Conservation (phyloP, 1,139 yeast genomes). For the Groenewaldozyma sp. region DNA sequence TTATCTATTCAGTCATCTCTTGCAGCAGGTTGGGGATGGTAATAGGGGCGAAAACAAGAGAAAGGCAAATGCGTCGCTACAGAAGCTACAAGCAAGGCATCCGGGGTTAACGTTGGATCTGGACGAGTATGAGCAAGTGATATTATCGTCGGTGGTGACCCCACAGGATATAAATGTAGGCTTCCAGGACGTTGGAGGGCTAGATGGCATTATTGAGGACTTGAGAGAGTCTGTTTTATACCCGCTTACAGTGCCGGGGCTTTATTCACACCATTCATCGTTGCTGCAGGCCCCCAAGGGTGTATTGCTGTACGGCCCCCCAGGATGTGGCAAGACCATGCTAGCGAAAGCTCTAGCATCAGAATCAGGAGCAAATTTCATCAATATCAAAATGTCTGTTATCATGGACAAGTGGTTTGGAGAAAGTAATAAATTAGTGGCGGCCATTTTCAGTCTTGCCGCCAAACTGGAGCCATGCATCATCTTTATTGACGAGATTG, state of each 20-base stretch:
- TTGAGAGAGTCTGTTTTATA: slow-evolving; percentile 78
- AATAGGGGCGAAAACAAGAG: slow-evolving; percentile 45
- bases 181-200: slow-evolving; percentile 82
- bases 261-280: slow-evolving; percentile 25
- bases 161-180: slow-evolving; percentile 73
- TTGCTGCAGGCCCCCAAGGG: slow-evolving; percentile 89
- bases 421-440: slow-evolving; percentile 87
- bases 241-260: slow-evolving; percentile 56
- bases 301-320: slow-evolving; percentile 88
- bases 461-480: slow-evolving; percentile 89
- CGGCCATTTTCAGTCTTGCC: slow-evolving; percentile 87
- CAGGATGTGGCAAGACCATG: slow-evolving; percentile 99
- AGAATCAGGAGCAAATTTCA: slow-evolving; percentile 86
- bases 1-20: slow-evolving; percentile 52
- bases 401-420: slow-evolving; percentile 99
- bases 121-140: slow-evolving; percentile 68
- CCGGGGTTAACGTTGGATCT: slow-evolving; percentile 55
- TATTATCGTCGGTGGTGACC: slow-evolving; percentile 68
- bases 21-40: slow-evolving; percentile 19
- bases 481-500: slow-evolving; percentile 92
- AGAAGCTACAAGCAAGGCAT: slow-evolving; percentile 46
- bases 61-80: slow-evolving; percentile 55
- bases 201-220: slow-evolving; percentile 73
- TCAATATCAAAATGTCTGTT: slow-evolving; percentile 87
- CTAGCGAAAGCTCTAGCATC: slow-evolving; percentile 90